Percentiles rank a stretch among this genome's conserved stretches.
Evolutionary conservation across 2,329 filamentous ascomycete species (phyloP).

Genomic region (Lasiodiplodia citricola): DNA sequence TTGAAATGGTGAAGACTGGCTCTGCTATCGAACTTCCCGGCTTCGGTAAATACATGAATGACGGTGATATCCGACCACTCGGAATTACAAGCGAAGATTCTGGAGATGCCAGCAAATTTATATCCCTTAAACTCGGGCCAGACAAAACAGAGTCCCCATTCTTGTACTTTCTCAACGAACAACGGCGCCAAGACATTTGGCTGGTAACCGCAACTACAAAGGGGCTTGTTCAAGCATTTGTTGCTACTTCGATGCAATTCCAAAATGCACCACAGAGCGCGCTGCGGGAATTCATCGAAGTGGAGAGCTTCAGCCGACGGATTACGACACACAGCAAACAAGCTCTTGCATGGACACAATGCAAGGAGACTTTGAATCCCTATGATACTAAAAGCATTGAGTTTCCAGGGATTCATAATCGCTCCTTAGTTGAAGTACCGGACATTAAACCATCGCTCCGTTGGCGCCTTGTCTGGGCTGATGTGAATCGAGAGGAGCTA

Average conservation of each 20-base stretch:
- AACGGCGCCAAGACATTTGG: not conserved
- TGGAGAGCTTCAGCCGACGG: not conserved
- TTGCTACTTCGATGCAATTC: not conserved
- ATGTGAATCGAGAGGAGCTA: not conserved
- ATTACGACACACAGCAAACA: not conserved
- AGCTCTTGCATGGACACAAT: not conserved
- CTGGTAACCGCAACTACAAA: not conserved
- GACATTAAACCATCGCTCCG: not conserved
- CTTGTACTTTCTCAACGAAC: not conserved
- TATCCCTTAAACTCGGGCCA: not conserved
- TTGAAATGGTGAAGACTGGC: not conserved
- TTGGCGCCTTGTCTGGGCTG: not conserved
- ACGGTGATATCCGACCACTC: not conserved
- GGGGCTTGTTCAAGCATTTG: not conserved
- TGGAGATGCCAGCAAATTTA: not conserved
- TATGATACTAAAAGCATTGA: not conserved
- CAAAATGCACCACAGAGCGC: not conserved
- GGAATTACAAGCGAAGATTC: too few relatives aligned
- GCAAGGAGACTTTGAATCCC: not conserved
- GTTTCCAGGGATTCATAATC: not conserved
- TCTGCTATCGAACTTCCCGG: not conserved
- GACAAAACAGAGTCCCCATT: not conserved
- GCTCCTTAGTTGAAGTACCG: accelerated
- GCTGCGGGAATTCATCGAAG: not conserved
- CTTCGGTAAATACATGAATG: not conserved